Percentiles rank a stretch among this genome's conserved stretches.
Conservation (phyloP, 2,329 filamentous ascomycete genomes). For the Didymellaceae sp. region DNA sequence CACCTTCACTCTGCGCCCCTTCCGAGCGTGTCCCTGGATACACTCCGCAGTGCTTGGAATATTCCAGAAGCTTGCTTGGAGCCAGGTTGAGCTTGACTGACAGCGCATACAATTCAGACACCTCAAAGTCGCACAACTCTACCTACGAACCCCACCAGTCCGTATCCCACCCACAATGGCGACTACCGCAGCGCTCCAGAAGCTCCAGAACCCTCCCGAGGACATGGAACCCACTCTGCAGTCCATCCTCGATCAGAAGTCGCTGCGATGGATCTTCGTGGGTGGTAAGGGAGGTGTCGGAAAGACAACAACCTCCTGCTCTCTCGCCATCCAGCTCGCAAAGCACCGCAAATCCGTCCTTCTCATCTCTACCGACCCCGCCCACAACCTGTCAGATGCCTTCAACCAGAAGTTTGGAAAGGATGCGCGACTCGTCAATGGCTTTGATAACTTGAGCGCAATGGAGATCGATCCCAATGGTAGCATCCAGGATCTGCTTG, state of each 20-base stretch:
- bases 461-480: slow-evolving; percentile 99
- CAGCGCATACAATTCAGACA: slow-evolving; percentile 1
- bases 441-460: slow-evolving; percentile 90
- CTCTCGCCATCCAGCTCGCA: slow-evolving; percentile 95
- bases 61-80: slow-evolving; percentile 11
- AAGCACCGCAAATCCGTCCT: slow-evolving; percentile 94
- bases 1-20: background rate
- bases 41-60: background rate
- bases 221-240: slow-evolving; percentile 90
- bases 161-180: slow-evolving; percentile 42
- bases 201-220: slow-evolving; percentile 56
- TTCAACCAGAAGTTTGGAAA: slow-evolving; percentile 99
- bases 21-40: too few relatives aligned
- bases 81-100: slow-evolving; percentile 12
- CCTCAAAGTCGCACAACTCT: background rate
- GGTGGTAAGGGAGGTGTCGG: slow-evolving; percentile 98
- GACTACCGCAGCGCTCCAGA: slow-evolving; percentile 50
- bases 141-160: background rate
- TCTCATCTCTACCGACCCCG: slow-evolving; percentile 97
- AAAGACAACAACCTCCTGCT: slow-evolving; percentile 99
- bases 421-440: slow-evolving; percentile 89
- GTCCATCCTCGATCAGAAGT: slow-evolving; percentile 92
- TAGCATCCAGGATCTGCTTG: slow-evolving; percentile 92
- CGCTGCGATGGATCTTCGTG: slow-evolving; percentile 98
- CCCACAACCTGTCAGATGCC: slow-evolving; percentile 96